Evolutionary conservation across 768 basidiomycete genomes (phyloP).

Genomic region (Rhodocollybia butyracea): DNA sequence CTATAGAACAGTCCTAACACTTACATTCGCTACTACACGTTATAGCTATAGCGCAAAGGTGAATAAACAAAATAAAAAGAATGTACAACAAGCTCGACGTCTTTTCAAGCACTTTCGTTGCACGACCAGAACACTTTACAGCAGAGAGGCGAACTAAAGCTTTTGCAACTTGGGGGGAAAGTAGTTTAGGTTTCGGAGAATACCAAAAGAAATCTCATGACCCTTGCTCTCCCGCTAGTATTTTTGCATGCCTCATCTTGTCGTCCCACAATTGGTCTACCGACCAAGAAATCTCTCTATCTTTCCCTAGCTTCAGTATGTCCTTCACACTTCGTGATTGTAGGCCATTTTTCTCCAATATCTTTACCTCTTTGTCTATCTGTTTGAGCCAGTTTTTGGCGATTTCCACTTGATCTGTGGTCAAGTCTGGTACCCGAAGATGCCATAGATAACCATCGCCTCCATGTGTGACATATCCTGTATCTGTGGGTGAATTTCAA

Average conservation of each 20-base stretch:
- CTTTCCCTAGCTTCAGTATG: slow-evolving; percentile 48
- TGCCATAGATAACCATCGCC: slow-evolving; percentile 65
- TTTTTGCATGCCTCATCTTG: slow-evolving; percentile 31
- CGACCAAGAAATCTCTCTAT: slow-evolving; percentile 52
- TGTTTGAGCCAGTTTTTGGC: slow-evolving; percentile 56
- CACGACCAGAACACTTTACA: too few relatives aligned
- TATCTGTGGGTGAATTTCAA: background rate
- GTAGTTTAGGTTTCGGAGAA: background rate
- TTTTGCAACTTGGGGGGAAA: background rate
- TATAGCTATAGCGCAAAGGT: too few relatives aligned
- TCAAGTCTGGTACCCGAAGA: slow-evolving; percentile 48
- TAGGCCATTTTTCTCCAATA: slow-evolving; percentile 31
- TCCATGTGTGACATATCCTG: slow-evolving; percentile 71
- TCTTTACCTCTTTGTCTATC: slow-evolving; percentile 41
- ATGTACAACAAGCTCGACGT: too few relatives aligned
- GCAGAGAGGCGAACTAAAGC: background rate
- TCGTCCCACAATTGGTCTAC: slow-evolving; percentile 53
- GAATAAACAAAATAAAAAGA: too few relatives aligned
- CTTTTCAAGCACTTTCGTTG: too few relatives aligned
- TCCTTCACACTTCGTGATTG: slow-evolving; percentile 30
- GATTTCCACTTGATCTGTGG: slow-evolving; percentile 38
- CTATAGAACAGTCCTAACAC: too few relatives aligned
- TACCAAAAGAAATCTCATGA: background rate
- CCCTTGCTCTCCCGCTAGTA: background rate
- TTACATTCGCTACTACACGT: too few relatives aligned